A percentile compares a stretch with the other conserved stretches of the same genome.
Evolutionary conservation across 805 yeast species (phyloP).

Genomic region (Ogataea henricii): DNA sequence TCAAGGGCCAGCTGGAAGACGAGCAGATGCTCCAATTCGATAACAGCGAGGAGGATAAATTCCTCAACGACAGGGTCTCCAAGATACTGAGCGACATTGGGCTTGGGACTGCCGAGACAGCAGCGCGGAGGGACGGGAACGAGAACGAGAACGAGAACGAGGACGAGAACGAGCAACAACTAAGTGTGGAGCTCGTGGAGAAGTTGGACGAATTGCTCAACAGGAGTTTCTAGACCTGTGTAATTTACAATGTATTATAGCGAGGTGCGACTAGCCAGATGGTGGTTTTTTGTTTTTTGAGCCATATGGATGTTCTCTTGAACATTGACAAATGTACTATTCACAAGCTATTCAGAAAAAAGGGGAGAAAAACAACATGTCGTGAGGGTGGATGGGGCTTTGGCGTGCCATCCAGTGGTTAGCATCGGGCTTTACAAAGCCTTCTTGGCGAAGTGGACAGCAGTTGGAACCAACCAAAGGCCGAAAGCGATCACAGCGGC

Average conservation of each 20-base stretch:
- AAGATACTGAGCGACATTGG: constrained; percentile 16
- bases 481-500: constrained; percentile 68
- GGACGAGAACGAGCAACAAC: constrained; percentile 4
- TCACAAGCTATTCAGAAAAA: constrained; percentile 12
- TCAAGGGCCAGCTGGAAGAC: constrained; percentile 15
- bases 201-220: constrained; percentile 16
- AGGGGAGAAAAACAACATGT: neutral
- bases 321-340: constrained; percentile 8
- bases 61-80: constrained; percentile 21
- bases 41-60: constrained; percentile 22
- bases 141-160: constrained; percentile 2
- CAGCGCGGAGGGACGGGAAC: neutral
- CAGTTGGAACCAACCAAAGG: constrained; percentile 59
- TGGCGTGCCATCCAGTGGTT: neutral
- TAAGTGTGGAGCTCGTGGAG: constrained; percentile 16
- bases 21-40: constrained; percentile 10
- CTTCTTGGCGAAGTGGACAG: constrained; percentile 54
- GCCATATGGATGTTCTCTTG: neutral
- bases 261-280: constrained; percentile 1
- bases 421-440: constrained; percentile 24
- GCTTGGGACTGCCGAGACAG: neutral
- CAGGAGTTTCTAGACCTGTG: constrained; percentile 2
- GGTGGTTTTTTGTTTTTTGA: too few species aligned
- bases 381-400: neutral
- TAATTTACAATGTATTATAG: constrained; percentile 6